Evolutionary conservation across 306 rosid genomes (phyloP), one percentile per base, ranked within the genome.

Genomic region (Cucurbita argyrosperma): DNA sequence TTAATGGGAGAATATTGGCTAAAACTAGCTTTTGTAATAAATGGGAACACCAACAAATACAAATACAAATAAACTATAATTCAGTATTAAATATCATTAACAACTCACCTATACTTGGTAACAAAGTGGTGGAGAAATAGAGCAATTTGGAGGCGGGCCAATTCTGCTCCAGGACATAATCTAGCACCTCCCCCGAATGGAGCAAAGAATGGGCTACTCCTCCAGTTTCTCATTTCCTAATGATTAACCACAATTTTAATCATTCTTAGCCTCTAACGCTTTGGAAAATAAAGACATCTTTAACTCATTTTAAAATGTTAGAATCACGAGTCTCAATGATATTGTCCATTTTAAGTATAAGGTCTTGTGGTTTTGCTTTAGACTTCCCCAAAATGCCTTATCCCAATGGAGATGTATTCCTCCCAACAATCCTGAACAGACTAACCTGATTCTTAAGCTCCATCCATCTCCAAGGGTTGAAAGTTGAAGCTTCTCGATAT

Each of bases 381-480:
- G 35, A 30, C 4, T 30, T 30, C 0, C 35, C 0, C 35, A 30
- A 30, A 30, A 30, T 2, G 4, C 35, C 35, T 30, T 1, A 30
- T 30, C 35, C 4, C 4, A 30, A 30, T 2, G 0, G 35, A 30
- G 35, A 30, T 30, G 35, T 30, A 30, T 30, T 30, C 4, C 35
- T 2, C 35, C 35, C 35, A 30, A 30, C 35, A 30, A 30, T 30
- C 35, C 4, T 30, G 35, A 30, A 30, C 35, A 2, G 0, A 74
- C 80, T 38, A 67, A 90, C 98, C 92, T 90, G 87, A 78, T 89
- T 90, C 82, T 85, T 71, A 73, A 81, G 82, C 47, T 93, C 89
- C 90, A 86, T 86, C 98, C 98, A 93, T 85, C 98, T 90, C 98
- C 97, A 90, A 46, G 98, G 97, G 67, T 89, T 90, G 88, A 93